Conservation (phyloP, 148 eudicot species). For the Silene latifolia region DNA sequence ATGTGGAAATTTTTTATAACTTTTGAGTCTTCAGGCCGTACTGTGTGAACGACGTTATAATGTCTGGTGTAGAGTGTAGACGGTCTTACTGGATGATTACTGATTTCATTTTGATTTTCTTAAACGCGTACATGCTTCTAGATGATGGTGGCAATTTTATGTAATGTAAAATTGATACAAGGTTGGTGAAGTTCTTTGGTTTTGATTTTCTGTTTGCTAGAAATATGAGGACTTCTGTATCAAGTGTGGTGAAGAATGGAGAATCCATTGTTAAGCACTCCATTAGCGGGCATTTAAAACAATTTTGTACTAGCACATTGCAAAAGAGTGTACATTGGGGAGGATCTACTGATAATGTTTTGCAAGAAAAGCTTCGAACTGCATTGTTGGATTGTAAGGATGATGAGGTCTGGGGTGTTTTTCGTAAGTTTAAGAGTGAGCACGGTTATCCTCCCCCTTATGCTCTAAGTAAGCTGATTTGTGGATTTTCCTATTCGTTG, state of each 20-base stretch:
- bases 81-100: neutral
- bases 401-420: constrained; percentile 61
- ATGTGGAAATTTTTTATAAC: too few species aligned
- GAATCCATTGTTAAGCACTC: constrained; percentile 8
- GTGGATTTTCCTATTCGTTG: constrained; percentile 61
- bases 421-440: constrained; percentile 44
- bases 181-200: constrained; percentile 16
- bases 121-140: constrained; percentile 2
- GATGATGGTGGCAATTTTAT: constrained; percentile 13
- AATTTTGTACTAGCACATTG: constrained; percentile 26
- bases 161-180: constrained; percentile 14
- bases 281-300: neutral
- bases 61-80: too few species aligned
- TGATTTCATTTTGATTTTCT: neutral
- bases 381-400: constrained; percentile 52
- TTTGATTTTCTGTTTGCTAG: constrained; percentile 12
- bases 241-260: constrained; percentile 18
- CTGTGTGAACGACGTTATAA: too few species aligned
- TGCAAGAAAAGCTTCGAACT: constrained; percentile 48
- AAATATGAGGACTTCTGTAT: constrained; percentile 15
- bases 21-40: too few species aligned
- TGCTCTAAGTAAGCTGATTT: constrained; percentile 44
- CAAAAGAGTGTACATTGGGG: constrained; percentile 22
- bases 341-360: constrained; percentile 26
- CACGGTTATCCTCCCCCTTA: constrained; percentile 60